phyloP scores from a whole-genome alignment of 768 basidiomycete species.

The Trametes villosa region DNA sequence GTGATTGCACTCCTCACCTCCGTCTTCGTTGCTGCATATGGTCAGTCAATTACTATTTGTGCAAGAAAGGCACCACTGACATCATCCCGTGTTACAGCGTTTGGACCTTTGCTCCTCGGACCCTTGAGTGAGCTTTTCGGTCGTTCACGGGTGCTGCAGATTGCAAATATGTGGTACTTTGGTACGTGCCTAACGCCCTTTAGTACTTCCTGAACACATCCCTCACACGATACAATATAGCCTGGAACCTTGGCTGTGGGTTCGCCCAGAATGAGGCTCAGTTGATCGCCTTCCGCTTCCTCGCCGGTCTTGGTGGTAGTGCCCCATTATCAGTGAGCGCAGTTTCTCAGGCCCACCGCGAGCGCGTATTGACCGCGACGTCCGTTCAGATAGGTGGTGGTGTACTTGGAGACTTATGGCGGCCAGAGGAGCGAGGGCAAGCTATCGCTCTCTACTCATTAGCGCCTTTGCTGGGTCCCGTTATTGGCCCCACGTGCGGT shows the following conservation, averaged over 20 bases:
- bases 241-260: constrained; percentile 55
- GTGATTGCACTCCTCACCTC: constrained; percentile 62
- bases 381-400: constrained; percentile 61
- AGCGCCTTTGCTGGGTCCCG: constrained; percentile 68
- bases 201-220: background rate
- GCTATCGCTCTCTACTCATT: constrained; percentile 68
- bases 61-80: too few species aligned
- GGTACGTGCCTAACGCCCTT: constrained; percentile 39
- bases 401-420: constrained; percentile 65
- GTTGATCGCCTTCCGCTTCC: constrained; percentile 44
- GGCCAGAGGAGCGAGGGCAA: constrained; percentile 60
- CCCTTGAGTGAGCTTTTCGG: constrained; percentile 78
- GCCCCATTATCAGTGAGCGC: constrained; percentile 38
- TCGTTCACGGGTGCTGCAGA: constrained; percentile 60
- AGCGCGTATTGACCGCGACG: background rate
- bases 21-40: constrained; percentile 60
- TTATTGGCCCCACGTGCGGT: constrained; percentile 63
- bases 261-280: constrained; percentile 33
- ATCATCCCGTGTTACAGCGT: constrained; percentile 38
- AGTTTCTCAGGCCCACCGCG: too few species aligned
- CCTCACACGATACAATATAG: constrained; percentile 31
- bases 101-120: constrained; percentile 50
- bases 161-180: constrained; percentile 65
- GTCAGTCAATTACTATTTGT: constrained; percentile 38
- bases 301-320: constrained; percentile 43